Evolutionary conservation across 2,329 filamentous ascomycete species (phyloP).

Genomic region (Xylariomycetidae sp.): DNA sequence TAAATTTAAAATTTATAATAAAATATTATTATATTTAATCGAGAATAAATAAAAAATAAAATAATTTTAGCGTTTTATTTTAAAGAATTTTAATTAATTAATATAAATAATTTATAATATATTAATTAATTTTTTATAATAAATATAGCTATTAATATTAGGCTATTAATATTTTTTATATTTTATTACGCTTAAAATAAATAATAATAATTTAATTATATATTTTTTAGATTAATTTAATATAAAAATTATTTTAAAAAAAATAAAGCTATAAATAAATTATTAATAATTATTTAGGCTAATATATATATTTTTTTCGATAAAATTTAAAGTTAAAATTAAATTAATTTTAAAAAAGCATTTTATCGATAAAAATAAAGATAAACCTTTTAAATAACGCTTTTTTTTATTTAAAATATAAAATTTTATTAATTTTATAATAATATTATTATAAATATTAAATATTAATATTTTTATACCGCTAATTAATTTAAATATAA

Average conservation of each 20-base stretch:
- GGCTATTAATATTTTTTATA: not conserved
- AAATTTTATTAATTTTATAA: not conserved
- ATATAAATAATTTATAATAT: not conserved
- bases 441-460: not conserved
- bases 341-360: not conserved
- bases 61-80: slow-evolving; percentile 1
- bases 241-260: not conserved
- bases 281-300: not conserved
- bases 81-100: not conserved
- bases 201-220: not conserved
- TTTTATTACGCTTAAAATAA: not conserved
- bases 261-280: too few species aligned
- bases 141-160: not conserved
- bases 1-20: slow-evolving; percentile 1
- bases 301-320: not conserved
- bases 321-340: not conserved
- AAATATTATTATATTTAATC: not conserved
- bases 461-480: not conserved
- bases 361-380: not conserved
- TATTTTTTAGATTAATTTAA: slow-evolving; percentile 1
- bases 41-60: not conserved
- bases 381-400: not conserved
- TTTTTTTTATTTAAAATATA: not conserved
- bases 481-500: not conserved
- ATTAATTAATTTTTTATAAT: not conserved